A percentile compares a stretch with the other conserved stretches of the same genome.
Conservation (phyloP, 306 rosid genomes). For the Prinsepia uniflora region DNA sequence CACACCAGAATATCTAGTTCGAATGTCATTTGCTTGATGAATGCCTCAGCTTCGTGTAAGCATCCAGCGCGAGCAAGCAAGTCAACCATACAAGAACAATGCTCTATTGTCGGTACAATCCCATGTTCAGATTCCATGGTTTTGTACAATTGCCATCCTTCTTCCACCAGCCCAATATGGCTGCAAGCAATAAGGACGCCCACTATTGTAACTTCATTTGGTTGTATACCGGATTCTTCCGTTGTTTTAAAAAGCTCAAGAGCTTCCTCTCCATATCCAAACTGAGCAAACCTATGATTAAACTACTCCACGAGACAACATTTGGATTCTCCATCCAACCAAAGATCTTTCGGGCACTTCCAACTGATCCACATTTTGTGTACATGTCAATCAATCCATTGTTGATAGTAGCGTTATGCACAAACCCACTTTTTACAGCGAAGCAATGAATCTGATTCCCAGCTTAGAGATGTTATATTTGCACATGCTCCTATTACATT, state of each 20-base stretch:
- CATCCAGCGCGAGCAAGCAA: conserved; percentile 72
- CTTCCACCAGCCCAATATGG: conserved; percentile 67
- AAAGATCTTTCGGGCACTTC: conserved; percentile 49
- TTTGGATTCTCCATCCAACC: conserved; percentile 43
- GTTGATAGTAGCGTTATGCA: conserved; percentile 42
- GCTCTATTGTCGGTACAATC: conserved; percentile 59
- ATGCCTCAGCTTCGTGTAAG: conserved; percentile 56
- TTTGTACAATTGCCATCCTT: conserved; percentile 51
- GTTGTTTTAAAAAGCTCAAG: conserved; percentile 53
- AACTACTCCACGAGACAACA: conserved; percentile 81
- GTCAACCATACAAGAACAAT: conserved; percentile 76
- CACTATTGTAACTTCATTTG: conserved; percentile 62
- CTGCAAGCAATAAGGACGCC: conserved; percentile 79
- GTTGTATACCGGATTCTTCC: conserved; percentile 43
- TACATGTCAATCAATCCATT: conserved; percentile 81
- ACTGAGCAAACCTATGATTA: conserved; percentile 70
- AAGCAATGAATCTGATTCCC: conserved; percentile 71
- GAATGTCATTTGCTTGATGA: conserved; percentile 44
- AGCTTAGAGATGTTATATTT: conserved; percentile 51
- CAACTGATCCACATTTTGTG: conserved; percentile 71
- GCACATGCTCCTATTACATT: conserved; percentile 60
- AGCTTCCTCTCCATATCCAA: conserved; percentile 64
- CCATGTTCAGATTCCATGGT: conserved; percentile 60
- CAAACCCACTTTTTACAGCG: conserved; percentile 55
- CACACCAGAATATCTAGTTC: conserved; percentile 63